Base-by-base conservation (phyloP, 441 rosid genomes). In the Rhodomyrtus psidioides region DNA sequence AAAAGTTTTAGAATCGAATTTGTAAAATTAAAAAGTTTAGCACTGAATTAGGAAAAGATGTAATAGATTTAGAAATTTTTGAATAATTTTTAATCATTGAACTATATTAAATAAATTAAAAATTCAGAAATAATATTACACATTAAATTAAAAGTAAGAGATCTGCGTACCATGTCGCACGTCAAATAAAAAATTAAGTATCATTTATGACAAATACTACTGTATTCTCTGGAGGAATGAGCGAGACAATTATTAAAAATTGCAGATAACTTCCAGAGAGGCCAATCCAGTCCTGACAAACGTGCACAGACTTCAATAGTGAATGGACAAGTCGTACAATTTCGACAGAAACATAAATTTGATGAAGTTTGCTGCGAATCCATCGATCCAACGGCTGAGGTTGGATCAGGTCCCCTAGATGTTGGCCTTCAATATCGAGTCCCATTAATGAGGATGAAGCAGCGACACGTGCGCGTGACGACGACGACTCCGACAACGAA, bases 151-250 rank as follows among this genome's bases (percentile, higher is more conserved):
- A 62, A 16, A 2, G 30, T 10, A 9, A 17, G 0, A 0, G 2
- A 0, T 17, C 34, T 5, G 2, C 3, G 4, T 12, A 5, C 0
- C 4, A 17, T 0, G 5, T 17, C 17, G 0, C 0, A 0, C 8
- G 1, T 65, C 9, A 1, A 4, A 17, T 12, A 0, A 4, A 17
- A 9, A 0, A 17, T 2, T 4, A 30, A 16, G 9, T 1, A 62
- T 62, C 0, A 30, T 30, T 62, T 62, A 6, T 8, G 9, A 24
- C 6, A 26, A 16, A 17, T 28, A 30, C 14, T 9, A 9, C 44
- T 17, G 34, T 9, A 0, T 8, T 17, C 23, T 62, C 6, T 19
- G 24, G 44, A 17, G 6, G 4, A 60, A 28, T 2, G 23, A 27
- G 70, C 1, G 10, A 16, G 39, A 7, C 0, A 28, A 15, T 9